Base-by-base conservation (phyloP, 306 rosid genomes). In the Vigna radiata region DNA sequence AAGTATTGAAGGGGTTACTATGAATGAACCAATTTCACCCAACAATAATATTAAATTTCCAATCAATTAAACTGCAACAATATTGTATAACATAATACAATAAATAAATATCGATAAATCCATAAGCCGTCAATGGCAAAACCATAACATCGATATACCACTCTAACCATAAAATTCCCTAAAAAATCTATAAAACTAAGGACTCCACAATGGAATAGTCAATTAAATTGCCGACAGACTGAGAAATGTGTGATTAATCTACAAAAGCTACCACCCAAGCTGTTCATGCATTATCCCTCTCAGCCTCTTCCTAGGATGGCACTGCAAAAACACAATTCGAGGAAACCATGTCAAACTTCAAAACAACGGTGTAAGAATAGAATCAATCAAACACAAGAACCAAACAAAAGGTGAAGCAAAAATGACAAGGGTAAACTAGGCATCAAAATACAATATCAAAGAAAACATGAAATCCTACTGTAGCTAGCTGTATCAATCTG, bases 401-500 rank as follows among this genome's bases (percentile, higher is more conserved):
- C 48, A 43, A 44, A 44, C 16, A 44, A 44, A 44, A 11, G 6
- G 15, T 44, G 5, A 43, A 44, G 49, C 49, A 44, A 44, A 44
- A 44, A 44, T 44, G 49, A 44, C 15, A 12, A 11, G 15, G 13
- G 49, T 11, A 2, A 44, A 12, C 4, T 43, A 10, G 48, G 48
- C 48, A 43, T 43, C 14, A 43, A 43, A 43, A 10, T 43, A 43
- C 46, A 43, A 43, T 43, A 43, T 10, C 9, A 39, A 39, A 39
- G 44, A 41, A 9, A 15, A 6, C 6, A 15, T 6, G 53, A 50
- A 3, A 31, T 82, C 98, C 36, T 90, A 94, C 97, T 94, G 80
- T 94, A 94, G 46, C 97, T 90, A 59, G 94, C 84, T 11, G 98
- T 91, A 80, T 94, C 98, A 48, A 94, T 91, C 89, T 91, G 95